A percentile compares a stretch with the other conserved stretches of the same genome.
Evolutionary conservation across 345 rosid species (phyloP).

Genomic region (Populus deltoides): DNA sequence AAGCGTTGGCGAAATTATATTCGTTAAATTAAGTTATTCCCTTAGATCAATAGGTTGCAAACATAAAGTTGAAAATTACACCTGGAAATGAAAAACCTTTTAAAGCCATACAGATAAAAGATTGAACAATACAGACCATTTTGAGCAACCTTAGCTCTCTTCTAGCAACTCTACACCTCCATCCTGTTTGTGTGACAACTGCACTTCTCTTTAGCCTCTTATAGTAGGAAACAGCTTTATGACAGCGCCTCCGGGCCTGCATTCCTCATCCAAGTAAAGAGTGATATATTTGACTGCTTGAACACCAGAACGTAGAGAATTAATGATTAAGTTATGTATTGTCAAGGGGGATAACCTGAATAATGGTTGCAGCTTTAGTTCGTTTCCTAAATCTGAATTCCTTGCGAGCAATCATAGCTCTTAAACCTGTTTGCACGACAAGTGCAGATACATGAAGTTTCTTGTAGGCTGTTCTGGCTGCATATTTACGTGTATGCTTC

Average conservation of each 20-base stretch:
- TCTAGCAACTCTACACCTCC: slow-evolving; percentile 72
- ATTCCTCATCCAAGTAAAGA: slow-evolving; percentile 11
- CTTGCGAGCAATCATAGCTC: slow-evolving; percentile 67
- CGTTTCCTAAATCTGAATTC: slow-evolving; percentile 54
- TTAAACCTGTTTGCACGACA: slow-evolving; percentile 57
- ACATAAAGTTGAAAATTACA: background rate
- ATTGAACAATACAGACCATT: slow-evolving; percentile 46
- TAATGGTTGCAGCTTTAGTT: slow-evolving; percentile 62
- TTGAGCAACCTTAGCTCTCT: slow-evolving; percentile 71
- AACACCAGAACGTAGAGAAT: background rate
- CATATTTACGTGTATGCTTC: slow-evolving; percentile 50
- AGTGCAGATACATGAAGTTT: slow-evolving; percentile 50
- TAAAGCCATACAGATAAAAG: background rate
- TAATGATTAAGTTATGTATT: background rate
- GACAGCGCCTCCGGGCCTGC: slow-evolving; percentile 73
- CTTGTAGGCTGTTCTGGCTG: slow-evolving; percentile 51
- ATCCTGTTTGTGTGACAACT: slow-evolving; percentile 60
- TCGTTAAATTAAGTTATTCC: background rate
- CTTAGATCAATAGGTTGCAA: background rate
- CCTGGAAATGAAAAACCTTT: background rate
- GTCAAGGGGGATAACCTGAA: slow-evolving; percentile 46
- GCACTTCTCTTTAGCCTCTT: slow-evolving; percentile 61
- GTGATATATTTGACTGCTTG: background rate
- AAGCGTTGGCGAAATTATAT: background rate
- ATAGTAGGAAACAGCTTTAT: slow-evolving; percentile 49